phyloP scores from a whole-genome alignment of 768 basidiomycete genomes.

The Hortiboletus campestris region DNA sequence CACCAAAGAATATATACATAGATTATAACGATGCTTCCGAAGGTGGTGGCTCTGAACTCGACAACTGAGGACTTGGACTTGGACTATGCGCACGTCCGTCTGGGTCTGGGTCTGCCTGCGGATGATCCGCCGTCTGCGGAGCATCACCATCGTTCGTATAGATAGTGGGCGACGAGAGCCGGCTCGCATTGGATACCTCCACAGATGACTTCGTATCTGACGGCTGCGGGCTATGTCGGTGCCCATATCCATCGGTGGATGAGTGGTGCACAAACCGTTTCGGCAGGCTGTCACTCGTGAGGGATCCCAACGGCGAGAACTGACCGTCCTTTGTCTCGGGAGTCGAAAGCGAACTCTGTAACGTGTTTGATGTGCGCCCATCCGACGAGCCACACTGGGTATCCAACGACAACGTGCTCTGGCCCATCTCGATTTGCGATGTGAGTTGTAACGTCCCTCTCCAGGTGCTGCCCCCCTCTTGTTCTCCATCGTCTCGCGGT shows the following conservation, averaged over 20 bases:
- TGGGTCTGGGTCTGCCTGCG: neutral
- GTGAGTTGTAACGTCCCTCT: slow-evolving; percentile 13
- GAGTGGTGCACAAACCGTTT: neutral
- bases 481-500: neutral
- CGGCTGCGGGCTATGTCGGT: no score
- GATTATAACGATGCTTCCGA: neutral
- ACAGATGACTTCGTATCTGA: neutral
- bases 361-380: neutral
- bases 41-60: neutral
- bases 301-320: neutral
- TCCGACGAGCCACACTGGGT: neutral
- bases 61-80: neutral
- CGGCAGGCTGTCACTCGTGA: neutral
- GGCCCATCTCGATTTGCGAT: slow-evolving; percentile 16
- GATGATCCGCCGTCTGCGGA: neutral
- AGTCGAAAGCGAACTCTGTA: neutral
- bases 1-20: neutral
- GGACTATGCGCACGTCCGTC: neutral
- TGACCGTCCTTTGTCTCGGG: neutral
- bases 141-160: neutral
- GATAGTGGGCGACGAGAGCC: neutral
- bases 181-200: neutral
- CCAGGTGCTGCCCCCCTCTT: neutral
- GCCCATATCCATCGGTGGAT: neutral
- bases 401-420: neutral